These are phyloP conservation scores for Isatis tinctoria DNA, from an alignment of 345 rosid species.

Conservation along the genomic window DNA sequence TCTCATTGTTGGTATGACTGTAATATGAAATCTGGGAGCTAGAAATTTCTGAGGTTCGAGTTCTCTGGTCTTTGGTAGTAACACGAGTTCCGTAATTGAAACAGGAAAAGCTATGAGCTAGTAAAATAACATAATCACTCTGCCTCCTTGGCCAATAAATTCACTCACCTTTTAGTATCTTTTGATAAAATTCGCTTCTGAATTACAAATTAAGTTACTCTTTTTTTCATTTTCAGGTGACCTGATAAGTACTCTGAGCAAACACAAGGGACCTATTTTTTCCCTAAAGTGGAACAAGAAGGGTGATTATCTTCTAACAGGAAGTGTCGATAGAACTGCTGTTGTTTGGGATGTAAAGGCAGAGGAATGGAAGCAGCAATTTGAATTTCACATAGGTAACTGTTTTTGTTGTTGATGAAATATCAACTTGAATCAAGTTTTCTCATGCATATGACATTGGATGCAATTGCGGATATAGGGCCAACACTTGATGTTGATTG, in stretches of 20 bases:
- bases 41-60: background rate
- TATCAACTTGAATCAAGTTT: background rate
- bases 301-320: conserved; percentile 97
- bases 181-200: background rate
- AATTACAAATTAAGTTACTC: background rate
- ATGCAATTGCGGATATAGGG: conserved; percentile 41
- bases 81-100: background rate
- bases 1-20: too few species aligned
- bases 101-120: background rate
- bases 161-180: background rate
- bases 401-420: background rate
- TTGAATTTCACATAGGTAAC: conserved; percentile 86
- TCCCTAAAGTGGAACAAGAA: conserved; percentile 99
- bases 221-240: conserved; percentile 50
- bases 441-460: background rate
- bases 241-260: conserved; percentile 72
- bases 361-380: conserved; percentile 92
- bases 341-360: conserved; percentile 98
- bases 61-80: background rate
- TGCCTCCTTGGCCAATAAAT: background rate
- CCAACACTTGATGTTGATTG: conserved; percentile 99
- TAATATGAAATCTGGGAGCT: too few species aligned
- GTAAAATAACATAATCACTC: background rate
- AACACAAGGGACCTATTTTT: conserved; percentile 95
- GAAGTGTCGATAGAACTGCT: conserved; percentile 95